These are phyloP conservation scores for Vigna reflexopilosa DNA, from an alignment of 306 rosid species.

Conservation along the genomic window DNA sequence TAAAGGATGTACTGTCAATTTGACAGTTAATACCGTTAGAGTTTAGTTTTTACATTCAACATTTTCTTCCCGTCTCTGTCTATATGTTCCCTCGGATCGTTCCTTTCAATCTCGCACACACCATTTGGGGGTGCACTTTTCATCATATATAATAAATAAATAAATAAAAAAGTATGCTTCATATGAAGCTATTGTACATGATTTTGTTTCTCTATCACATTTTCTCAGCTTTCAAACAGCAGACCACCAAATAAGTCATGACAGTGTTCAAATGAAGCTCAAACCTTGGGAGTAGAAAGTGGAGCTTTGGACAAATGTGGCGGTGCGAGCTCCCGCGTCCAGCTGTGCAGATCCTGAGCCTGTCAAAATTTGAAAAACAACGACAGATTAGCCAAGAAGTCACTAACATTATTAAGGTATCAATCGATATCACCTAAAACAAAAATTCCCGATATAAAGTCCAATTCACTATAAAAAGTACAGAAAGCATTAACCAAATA, in stretches of 20 bases:
- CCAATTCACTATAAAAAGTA: not conserved
- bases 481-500: constrained; percentile 22
- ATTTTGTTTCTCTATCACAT: constrained; percentile 13
- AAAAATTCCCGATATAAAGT: constrained; percentile 13
- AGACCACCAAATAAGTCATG: not conserved
- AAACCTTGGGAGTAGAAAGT: constrained; percentile 80
- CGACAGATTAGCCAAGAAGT: constrained; percentile 9
- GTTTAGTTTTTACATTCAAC: too few relatives aligned
- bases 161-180: not conserved
- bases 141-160: not conserved
- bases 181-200: not conserved
- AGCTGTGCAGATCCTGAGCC: constrained; percentile 76
- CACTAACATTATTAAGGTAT: constrained; percentile 13
- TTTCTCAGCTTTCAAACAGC: not conserved
- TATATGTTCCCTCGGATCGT: not conserved
- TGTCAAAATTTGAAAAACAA: constrained; percentile 47
- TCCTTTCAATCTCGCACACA: not conserved
- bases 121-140: not conserved
- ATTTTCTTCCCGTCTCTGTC: not conserved
- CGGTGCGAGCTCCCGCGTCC: constrained; percentile 87
- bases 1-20: too few relatives aligned
- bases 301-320: constrained; percentile 80
- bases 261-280: constrained; percentile 37
- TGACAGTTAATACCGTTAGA: too few relatives aligned
- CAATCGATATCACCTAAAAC: constrained; percentile 23